Base-by-base conservation (phyloP, 768 basidiomycete species). In the Tremella fuciformis region DNA sequence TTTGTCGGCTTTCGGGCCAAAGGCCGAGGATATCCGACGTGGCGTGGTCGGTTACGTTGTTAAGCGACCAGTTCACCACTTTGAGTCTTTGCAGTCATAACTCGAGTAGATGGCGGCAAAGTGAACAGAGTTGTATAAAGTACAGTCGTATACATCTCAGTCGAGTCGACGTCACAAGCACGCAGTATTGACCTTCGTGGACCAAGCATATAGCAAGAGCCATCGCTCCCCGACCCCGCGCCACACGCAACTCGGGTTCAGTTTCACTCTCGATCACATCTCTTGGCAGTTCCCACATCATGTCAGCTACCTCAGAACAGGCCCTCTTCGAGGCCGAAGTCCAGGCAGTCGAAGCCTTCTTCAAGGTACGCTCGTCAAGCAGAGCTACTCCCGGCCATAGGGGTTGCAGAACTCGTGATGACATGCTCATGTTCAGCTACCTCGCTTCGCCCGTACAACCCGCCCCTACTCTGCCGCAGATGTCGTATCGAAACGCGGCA, bases 401-500 rank as follows among this genome's bases (percentile, higher is more conserved):
- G 34, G 19, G 16, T 9, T 9, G 16, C 29, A 21, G 8, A 41
- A 22, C 25, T 24, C 41, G 25, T 18, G 21, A 9, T 15, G 1
- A 44, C 24, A 39, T 42, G 15, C 57, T 58, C 18, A 58, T 21
- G 2, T 7, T 15, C 18, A 97, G 93, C 85, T 79, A 70, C 85
- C 89, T 18, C 89, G 96, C 37, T 99, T 93, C 78, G 83, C 85
- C 22, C 83, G 86, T 71, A 86, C 88, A n/a, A 86, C 83, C 65
- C 86, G 96, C 21, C 93, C 92, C 3, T 99, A 97, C 80, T 87
- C 88, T 47, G 91, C 94, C 11, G 86, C 85, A 21, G 86, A 97
- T 61, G 93, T 98, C 67, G 92, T 97, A 61, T 82, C 88, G 18
- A 97, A 98, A 80, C 84, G 94, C 34, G 96, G 96, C 8, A 91